Conservation (phyloP, 2,329 filamentous ascomycete genomes). For the Alternaria ventricosa region DNA sequence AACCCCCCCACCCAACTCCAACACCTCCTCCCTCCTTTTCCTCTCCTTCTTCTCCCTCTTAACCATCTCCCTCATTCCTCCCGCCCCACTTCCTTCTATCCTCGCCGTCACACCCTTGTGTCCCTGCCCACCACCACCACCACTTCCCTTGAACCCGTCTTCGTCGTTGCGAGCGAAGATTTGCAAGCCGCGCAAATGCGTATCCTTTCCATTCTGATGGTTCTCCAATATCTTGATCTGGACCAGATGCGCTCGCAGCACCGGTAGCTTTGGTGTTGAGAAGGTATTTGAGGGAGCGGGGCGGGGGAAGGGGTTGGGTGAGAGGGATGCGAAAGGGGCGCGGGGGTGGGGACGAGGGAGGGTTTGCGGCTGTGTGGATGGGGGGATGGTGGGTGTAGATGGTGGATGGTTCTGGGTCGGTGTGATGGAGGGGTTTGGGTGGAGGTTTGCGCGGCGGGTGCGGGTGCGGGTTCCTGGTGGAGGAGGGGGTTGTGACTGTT, state of each 20-base stretch:
- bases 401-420: not conserved
- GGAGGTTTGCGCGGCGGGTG: not conserved
- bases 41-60: conserved; percentile 10
- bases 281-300: not conserved
- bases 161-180: conserved; percentile 67
- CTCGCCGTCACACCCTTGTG: conserved; percentile 12
- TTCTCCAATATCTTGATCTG: conserved; percentile 94
- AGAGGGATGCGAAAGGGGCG: conserved; percentile 28
- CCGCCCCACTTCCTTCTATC: conserved; percentile 16
- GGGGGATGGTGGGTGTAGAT: conserved; percentile 4
- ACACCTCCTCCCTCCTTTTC: conserved; percentile 18
- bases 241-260: conserved; percentile 85
- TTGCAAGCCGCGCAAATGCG: conserved; percentile 92
- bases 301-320: conserved; percentile 13
- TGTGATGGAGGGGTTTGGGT: not conserved
- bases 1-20: conserved; percentile 18
- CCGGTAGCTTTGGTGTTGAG: conserved; percentile 69
- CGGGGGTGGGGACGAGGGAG: conserved; percentile 20
- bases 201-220: conserved; percentile 99
- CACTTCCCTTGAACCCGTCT: conserved; percentile 4
- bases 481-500: not conserved
- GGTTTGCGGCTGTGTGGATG: conserved; percentile 8
- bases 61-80: conserved; percentile 1
- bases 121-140: conserved; percentile 8
- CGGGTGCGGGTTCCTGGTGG: not conserved